Base-by-base conservation (phyloP, 164 flowering plant genomes). In the Berberis vulgaris region DNA sequence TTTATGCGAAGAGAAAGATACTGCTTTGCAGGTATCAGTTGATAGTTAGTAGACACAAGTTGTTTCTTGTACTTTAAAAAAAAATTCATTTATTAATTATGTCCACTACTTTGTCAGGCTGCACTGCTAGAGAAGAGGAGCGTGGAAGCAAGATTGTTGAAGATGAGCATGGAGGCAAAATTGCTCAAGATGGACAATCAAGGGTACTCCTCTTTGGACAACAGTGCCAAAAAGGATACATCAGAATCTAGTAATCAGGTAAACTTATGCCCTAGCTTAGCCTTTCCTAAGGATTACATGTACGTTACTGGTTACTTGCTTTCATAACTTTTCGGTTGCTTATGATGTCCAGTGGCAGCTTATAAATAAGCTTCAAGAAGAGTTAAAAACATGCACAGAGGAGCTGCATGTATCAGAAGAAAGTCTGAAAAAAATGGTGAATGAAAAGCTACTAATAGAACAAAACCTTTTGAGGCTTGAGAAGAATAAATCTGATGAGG, bases 401-500 rank as follows among this genome's bases (percentile, higher is more conserved):
- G 87, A 89, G 63, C 70, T 91, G 77, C 81, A 67, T 64, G 75
- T 74, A 59, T 81, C 82, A 2, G 82, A 85, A 76, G 94, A 86
- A 72, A 72, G 74, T 41, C 69, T 60, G 1, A 85, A 78, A 76
- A 84, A 73, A 67, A 65, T 91, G 67, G 38, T 71, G 39, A 82
- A 72, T 80, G 99, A 95, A 67, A 87, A 84, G 59, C 10, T 70
- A 43, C 60, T 73, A n/a, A 71, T 91, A 64, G 96, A 89, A 69
- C 90, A 91, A 41, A 81, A 64, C 71, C 73, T 87, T 59, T 50
- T 62, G 10, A 80, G 78, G 69, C 76, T 86, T 54, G 96, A 87
- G 63, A 86, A 79, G 69, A 82, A 84, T 59, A 80, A 75, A 67
- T 57, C 63, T 41, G 89, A 86, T 9, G 96, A 88, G 95, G 94